Conservation (phyloP, 805 yeast genomes). For the Yamadazyma philogaea region DNA sequence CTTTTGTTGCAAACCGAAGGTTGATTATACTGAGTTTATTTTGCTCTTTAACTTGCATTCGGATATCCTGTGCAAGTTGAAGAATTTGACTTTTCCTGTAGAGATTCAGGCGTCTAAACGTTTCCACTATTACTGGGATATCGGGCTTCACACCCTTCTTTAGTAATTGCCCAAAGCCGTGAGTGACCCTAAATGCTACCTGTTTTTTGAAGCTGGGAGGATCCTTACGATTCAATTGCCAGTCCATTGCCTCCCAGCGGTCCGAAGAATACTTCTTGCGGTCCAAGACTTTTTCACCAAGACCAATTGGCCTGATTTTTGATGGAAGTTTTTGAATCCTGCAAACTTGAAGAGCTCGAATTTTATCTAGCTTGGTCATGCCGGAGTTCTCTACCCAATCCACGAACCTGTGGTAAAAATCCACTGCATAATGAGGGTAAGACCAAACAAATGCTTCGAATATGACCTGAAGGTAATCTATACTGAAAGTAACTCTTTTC, state of each 20-base stretch:
- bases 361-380: slow-evolving; percentile 3
- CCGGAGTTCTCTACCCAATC: background rate
- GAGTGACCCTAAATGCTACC: slow-evolving; percentile 26
- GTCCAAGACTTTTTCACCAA: slow-evolving; percentile 6
- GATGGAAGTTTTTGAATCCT: slow-evolving; percentile 3
- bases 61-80: slow-evolving; percentile 11
- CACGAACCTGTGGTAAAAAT: slow-evolving; percentile 16
- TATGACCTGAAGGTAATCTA: slow-evolving; percentile 5
- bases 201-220: slow-evolving; percentile 17
- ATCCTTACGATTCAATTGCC: background rate
- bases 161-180: slow-evolving; percentile 32
- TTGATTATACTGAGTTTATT: slow-evolving; percentile 24
- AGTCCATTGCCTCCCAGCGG: slow-evolving; percentile 6
- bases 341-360: background rate
- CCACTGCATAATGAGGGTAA: slow-evolving; percentile 30
- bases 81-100: slow-evolving; percentile 11
- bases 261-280: slow-evolving; percentile 12
- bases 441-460: slow-evolving; percentile 31
- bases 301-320: slow-evolving; percentile 8
- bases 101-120: slow-evolving; percentile 26
- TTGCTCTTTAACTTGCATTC: slow-evolving; percentile 14
- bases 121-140: slow-evolving; percentile 26
- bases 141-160: slow-evolving; percentile 38
- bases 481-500: background rate
- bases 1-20: slow-evolving; percentile 16